A percentile compares a stretch with the other conserved stretches of the same genome.
phyloP scores from a whole-genome alignment of 2,329 filamentous ascomycete genomes.

The Verticillium klebahnii region DNA sequence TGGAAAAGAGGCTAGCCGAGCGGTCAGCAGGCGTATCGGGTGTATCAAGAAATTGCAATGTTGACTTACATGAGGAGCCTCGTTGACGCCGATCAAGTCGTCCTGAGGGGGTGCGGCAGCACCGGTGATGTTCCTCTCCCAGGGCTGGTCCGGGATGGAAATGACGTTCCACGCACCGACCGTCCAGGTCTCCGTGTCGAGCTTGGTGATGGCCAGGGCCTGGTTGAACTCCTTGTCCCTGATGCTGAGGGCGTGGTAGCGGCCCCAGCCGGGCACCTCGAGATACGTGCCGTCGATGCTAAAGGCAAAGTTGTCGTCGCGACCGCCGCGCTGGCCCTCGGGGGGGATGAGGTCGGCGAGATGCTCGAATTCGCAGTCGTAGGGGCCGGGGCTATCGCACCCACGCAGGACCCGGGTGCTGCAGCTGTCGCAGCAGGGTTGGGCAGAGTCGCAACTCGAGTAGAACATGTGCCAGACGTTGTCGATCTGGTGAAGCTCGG shows the following conservation, averaged over 20 bases:
- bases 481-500: conserved; percentile 15
- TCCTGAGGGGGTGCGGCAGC: not conserved
- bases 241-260: conserved; percentile 10
- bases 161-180: conserved; percentile 12
- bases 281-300: conserved; percentile 2
- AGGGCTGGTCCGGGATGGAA: conserved; percentile 11
- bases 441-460: conserved; percentile 8
- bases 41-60: not conserved
- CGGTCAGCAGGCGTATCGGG: not conserved
- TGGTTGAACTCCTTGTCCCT: conserved; percentile 6
- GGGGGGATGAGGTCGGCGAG: not conserved
- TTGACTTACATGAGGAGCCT: conserved; percentile 1
- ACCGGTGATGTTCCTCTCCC: conserved; percentile 9
- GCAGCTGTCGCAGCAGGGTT: conserved; percentile 9
- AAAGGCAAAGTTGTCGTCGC: conserved; percentile 3
- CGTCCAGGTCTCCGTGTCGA: conserved; percentile 9
- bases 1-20: conserved; percentile 9
- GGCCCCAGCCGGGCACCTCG: conserved; percentile 5
- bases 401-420: conserved; percentile 2
- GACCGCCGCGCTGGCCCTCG: conserved; percentile 1
- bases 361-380: conserved; percentile 2
- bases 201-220: conserved; percentile 8
- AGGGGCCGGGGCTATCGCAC: not conserved
- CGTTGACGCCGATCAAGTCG: conserved; percentile 1
- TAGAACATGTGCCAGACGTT: conserved; percentile 15